Conservation (phyloP, 2,329 filamentous ascomycete species). For the Diaporthe ilicicola region DNA sequence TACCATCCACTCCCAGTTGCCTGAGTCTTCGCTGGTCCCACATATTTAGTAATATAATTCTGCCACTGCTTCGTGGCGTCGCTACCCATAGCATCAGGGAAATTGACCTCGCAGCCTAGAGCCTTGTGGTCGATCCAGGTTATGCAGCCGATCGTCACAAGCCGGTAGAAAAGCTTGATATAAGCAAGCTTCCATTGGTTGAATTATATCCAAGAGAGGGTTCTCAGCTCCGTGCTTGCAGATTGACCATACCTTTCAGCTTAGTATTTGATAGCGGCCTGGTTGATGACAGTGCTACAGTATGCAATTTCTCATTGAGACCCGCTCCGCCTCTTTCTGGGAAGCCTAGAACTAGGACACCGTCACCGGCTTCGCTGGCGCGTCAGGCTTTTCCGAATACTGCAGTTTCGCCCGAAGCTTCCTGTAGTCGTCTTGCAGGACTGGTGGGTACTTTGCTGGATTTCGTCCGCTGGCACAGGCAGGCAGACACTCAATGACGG, state of each 20-base stretch:
- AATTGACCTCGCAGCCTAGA: conserved; percentile 29
- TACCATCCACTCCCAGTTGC: neutral
- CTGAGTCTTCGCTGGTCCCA: neutral
- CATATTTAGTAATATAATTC: neutral
- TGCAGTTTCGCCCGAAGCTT: conserved; percentile 31
- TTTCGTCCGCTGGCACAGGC: conserved; percentile 51
- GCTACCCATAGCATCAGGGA: conserved; percentile 24
- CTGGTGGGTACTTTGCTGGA: conserved; percentile 57
- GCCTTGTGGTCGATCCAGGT: conserved; percentile 13
- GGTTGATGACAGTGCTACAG: neutral
- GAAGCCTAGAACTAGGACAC: neutral
- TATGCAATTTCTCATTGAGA: neutral
- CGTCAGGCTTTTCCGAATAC: conserved; percentile 27
- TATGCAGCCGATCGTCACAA: neutral
- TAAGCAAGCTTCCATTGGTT: neutral
- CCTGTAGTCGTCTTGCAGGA: conserved; percentile 32
- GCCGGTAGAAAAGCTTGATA: neutral
- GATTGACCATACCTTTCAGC: neutral
- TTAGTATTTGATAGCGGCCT: neutral
- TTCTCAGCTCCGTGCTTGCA: neutral
- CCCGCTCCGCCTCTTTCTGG: too few relatives aligned
- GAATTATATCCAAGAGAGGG: neutral
- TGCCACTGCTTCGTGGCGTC: neutral
- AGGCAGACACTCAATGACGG: conserved; percentile 59
- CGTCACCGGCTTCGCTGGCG: neutral